Evolutionary conservation across 2,329 filamentous ascomycete genomes (phyloP).

Genomic region (Penicillium oxalicum): DNA sequence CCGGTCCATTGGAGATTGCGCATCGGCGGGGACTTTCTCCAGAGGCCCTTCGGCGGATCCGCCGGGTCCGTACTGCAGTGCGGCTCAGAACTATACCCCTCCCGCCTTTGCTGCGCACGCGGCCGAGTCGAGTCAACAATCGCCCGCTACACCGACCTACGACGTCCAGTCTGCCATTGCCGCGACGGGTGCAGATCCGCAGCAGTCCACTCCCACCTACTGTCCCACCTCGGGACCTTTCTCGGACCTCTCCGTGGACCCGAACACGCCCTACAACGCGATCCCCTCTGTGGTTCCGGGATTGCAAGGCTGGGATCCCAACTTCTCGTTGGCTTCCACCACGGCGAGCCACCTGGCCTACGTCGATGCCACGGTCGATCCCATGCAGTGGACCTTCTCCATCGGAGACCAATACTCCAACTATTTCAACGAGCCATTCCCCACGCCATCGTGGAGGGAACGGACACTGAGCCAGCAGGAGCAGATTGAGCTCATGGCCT

Average conservation of each 20-base stretch:
- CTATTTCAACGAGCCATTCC: conserved; percentile 43
- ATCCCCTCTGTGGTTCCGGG: conserved; percentile 38
- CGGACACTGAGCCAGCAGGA: conserved; percentile 70
- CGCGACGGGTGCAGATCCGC: conserved; percentile 10
- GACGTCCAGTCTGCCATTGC: conserved; percentile 15
- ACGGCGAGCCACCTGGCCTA: conserved; percentile 33
- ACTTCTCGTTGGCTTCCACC: conserved; percentile 35
- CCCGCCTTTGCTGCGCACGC: conserved; percentile 15
- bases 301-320: conserved; percentile 39
- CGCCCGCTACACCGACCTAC: conserved; percentile 8
- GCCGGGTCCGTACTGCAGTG: conserved; percentile 19
- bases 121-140: conserved; percentile 14
- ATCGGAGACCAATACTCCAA: conserved; percentile 45
- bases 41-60: conserved; percentile 33
- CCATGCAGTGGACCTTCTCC: conserved; percentile 39
- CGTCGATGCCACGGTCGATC: conserved; percentile 30
- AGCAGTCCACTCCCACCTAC: conserved; percentile 20
- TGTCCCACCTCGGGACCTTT: conserved; percentile 17
- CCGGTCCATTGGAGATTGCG: conserved; percentile 23
- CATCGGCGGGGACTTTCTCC: conserved; percentile 29
- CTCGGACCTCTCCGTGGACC: conserved; percentile 29
- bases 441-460: conserved; percentile 49
- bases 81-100: conserved; percentile 19
- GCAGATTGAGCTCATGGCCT: conserved; percentile 75
- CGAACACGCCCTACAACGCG: conserved; percentile 34